Evolutionary conservation across 345 rosid genomes (phyloP).

Genomic region (thale cress (Arabidopsis thaliana)): TAIR10.1 NC_003074.8:1764001-1764500

Average conservation of each 20-base stretch:
- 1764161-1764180: conserved; percentile 21
- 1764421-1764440: conserved; percentile 26
- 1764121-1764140: conserved; percentile 22
- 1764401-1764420: conserved; percentile 46
- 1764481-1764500: conserved; percentile 23
- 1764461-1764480: conserved; percentile 34
- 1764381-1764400: conserved; percentile 29
- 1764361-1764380: conserved; percentile 32
- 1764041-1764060: conserved; percentile 43
- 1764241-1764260: conserved; percentile 25
- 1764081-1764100: conserved; percentile 47
- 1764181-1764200: neutral
- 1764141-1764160: conserved; percentile 40
- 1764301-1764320: conserved; percentile 31
- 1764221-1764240: conserved; percentile 19
- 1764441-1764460: conserved; percentile 33
- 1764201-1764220: neutral
- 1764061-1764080: conserved; percentile 45
- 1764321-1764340: conserved; percentile 1
- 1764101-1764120: conserved; percentile 42
- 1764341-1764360: conserved; percentile 25
- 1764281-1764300: neutral
- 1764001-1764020: conserved; percentile 38
- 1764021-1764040: conserved; percentile 45
- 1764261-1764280: conserved; percentile 12